Conservation (phyloP, 1,284 basidiomycete species). For the Irpex sp. region DNA sequence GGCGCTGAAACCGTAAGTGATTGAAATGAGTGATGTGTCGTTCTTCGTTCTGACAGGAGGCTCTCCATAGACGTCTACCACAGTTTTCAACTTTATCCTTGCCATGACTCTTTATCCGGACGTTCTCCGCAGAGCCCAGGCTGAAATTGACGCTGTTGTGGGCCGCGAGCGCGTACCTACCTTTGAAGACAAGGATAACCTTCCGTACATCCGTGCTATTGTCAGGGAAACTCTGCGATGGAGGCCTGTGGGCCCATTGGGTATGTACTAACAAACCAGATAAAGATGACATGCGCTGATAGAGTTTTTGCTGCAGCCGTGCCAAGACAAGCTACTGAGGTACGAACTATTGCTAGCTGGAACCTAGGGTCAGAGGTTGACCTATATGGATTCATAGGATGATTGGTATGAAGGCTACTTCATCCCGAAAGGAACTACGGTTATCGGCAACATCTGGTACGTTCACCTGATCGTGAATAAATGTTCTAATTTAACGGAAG, state of each 20-base stretch:
- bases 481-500: background rate
- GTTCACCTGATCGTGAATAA: background rate
- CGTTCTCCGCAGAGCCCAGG: slow-evolving; percentile 28
- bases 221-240: slow-evolving; percentile 35
- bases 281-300: slow-evolving; percentile 18
- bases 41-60: slow-evolving; percentile 17
- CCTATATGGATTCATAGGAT: slow-evolving; percentile 7
- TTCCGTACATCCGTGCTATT: slow-evolving; percentile 34
- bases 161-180: slow-evolving; percentile 30
- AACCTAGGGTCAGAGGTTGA: too few relatives aligned
- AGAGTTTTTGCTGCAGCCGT: background rate
- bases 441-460: slow-evolving; percentile 18
- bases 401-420: slow-evolving; percentile 20
- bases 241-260: slow-evolving; percentile 27
- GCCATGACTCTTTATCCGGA: slow-evolving; percentile 29
- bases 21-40: slow-evolving; percentile 1
- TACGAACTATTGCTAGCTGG: background rate
- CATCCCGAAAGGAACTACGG: slow-evolving; percentile 21
- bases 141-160: slow-evolving; percentile 34
- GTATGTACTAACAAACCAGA: slow-evolving; percentile 20
- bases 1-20: slow-evolving; percentile 3
- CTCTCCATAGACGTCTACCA: slow-evolving; percentile 5
- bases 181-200: slow-evolving; percentile 27
- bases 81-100: slow-evolving; percentile 24
- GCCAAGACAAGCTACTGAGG: background rate